Conservation (phyloP, 176 grass and related monocot species). For the Guadua angustifolia region DNA sequence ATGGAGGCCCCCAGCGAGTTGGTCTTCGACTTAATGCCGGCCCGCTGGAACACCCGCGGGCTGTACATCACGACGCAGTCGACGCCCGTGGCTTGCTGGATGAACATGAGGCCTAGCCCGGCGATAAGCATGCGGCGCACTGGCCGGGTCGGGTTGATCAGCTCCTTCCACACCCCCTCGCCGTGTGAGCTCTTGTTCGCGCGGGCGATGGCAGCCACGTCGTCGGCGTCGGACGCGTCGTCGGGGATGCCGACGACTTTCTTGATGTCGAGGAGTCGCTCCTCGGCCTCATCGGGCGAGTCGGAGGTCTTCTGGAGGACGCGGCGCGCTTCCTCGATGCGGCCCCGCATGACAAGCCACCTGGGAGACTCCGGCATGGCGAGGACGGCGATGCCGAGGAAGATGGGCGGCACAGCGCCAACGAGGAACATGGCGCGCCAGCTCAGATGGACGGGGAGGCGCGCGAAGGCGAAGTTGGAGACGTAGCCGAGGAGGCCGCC, state of each 20-base stretch:
- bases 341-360: slow-evolving; percentile 94
- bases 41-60: slow-evolving; percentile 67
- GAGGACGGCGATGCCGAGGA: slow-evolving; percentile 73
- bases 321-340: slow-evolving; percentile 63
- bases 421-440: slow-evolving; percentile 91
- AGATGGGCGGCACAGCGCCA: slow-evolving; percentile 78
- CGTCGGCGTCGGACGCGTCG: slow-evolving; percentile 23
- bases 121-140: slow-evolving; percentile 75
- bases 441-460: slow-evolving; percentile 63
- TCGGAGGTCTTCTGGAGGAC: slow-evolving; percentile 73
- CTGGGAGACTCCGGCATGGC: slow-evolving; percentile 93
- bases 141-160: slow-evolving; percentile 58
- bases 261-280: slow-evolving; percentile 72
- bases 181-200: slow-evolving; percentile 5
- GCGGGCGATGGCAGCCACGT: slow-evolving; percentile 41
- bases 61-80: slow-evolving; percentile 94
- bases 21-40: slow-evolving; percentile 62
- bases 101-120: slow-evolving; percentile 78
- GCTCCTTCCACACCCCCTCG: slow-evolving; percentile 69
- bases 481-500: slow-evolving; percentile 84
- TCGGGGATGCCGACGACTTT: slow-evolving; percentile 62
- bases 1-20: slow-evolving; percentile 68
- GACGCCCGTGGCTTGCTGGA: slow-evolving; percentile 89
- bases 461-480: slow-evolving; percentile 90
- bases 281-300: slow-evolving; percentile 61